These are phyloP conservation scores for Trichoderma oligosporum DNA, from an alignment of 2,329 filamentous ascomycete genomes.

Conservation along the genomic window DNA sequence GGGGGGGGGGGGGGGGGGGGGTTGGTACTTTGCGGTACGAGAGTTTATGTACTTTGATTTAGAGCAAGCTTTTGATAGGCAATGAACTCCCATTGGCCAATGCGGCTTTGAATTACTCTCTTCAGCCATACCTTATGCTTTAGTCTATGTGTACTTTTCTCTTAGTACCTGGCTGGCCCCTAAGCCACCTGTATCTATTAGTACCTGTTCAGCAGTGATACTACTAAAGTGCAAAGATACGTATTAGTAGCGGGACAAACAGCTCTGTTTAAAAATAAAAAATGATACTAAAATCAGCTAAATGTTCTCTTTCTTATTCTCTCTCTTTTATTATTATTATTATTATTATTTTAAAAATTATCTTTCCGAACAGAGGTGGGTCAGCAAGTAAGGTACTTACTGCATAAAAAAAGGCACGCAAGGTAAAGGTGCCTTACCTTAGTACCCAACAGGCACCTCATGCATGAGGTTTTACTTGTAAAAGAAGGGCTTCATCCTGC, in stretches of 20 bases:
- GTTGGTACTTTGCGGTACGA: neutral
- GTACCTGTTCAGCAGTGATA: too few species aligned
- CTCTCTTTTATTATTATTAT: too few species aligned
- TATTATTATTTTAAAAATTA: too few species aligned
- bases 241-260: neutral
- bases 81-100: constrained; percentile 6
- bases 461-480: too few species aligned
- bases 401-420: too few species aligned
- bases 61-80: neutral
- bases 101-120: neutral
- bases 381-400: too few species aligned
- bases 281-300: neutral
- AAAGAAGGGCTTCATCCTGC: too few species aligned
- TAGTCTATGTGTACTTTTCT: neutral
- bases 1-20: too few species aligned
- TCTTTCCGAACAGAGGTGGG: too few species aligned
- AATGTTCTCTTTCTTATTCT: neutral
- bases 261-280: neutral
- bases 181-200: constrained; percentile 7
- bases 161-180: neutral
- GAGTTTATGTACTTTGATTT: neutral
- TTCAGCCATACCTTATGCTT: neutral
- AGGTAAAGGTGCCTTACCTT: neutral
- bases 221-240: neutral
- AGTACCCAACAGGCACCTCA: constrained; percentile 1